Evolutionary conservation across 1,139 yeast genomes (phyloP).

Genomic region (Trichomonascaceae sp.): DNA sequence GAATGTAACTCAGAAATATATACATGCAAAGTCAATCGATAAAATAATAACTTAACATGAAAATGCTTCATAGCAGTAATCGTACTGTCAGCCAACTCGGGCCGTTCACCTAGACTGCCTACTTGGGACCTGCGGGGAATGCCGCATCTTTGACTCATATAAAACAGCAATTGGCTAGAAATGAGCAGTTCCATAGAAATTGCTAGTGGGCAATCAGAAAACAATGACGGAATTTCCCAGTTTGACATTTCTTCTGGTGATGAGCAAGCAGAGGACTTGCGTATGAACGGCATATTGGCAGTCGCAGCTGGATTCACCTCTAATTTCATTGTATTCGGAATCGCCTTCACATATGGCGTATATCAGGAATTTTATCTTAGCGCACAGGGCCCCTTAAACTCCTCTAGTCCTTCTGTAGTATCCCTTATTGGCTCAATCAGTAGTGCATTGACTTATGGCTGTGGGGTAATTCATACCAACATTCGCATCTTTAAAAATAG

Average conservation of each 20-base stretch:
- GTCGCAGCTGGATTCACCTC: conserved; percentile 18
- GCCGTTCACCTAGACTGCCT: background rate
- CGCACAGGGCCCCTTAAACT: conserved; percentile 18
- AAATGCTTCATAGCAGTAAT: no score
- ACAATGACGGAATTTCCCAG: background rate
- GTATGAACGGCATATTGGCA: background rate
- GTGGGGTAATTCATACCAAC: conserved; percentile 8
- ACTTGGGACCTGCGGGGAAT: background rate
- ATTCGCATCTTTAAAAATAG: conserved; percentile 11
- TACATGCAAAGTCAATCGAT: no score
- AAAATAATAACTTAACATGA: no score
- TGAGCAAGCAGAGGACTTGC: background rate
- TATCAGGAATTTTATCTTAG: conserved; percentile 21
- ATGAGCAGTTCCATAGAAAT: background rate
- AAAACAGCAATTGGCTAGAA: background rate
- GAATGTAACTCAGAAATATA: no score
- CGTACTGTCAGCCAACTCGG: no score
- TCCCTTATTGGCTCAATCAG: conserved; percentile 21
- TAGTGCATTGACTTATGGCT: conserved; percentile 17
- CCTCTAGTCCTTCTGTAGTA: conserved; percentile 14
- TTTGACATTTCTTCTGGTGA: background rate
- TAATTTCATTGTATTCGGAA: conserved; percentile 21
- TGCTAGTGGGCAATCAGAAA: background rate
- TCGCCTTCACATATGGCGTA: conserved; percentile 23
- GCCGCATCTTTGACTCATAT: background rate